These are phyloP conservation scores for Endotrypanum monterogeii DNA, from an alignment of 208 protist species.

Conservation along the genomic window DNA sequence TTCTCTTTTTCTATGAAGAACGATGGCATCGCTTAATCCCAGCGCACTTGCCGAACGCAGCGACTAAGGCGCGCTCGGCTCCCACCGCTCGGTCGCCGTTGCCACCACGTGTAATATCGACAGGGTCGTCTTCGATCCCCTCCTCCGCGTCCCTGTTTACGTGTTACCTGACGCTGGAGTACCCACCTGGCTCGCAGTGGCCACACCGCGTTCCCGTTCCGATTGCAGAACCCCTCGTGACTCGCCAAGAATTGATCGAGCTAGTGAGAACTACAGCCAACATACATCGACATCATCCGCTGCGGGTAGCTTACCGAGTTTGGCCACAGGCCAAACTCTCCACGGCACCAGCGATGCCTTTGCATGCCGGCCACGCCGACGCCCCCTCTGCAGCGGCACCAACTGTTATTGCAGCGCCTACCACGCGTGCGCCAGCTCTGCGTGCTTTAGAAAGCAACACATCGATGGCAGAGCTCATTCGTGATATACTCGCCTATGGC, in stretches of 20 bases:
- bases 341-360: neutral
- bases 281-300: conserved; percentile 23
- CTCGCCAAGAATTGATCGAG: conserved; percentile 36
- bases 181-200: conserved; percentile 23
- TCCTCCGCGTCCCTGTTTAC: conserved; percentile 19
- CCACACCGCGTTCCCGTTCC: conserved; percentile 21
- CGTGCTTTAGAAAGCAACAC: conserved; percentile 25
- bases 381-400: neutral
- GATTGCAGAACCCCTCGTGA: conserved; percentile 34
- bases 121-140: neutral
- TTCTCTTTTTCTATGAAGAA: conserved; percentile 24
- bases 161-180: conserved; percentile 19
- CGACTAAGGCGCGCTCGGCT: neutral
- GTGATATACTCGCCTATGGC: conserved; percentile 18
- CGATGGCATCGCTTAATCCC: conserved; percentile 8
- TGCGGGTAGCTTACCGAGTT: conserved; percentile 55
- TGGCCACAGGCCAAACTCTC: conserved; percentile 4
- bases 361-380: neutral
- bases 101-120: neutral
- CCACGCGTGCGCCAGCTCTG: conserved; percentile 14
- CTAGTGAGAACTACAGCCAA: conserved; percentile 30
- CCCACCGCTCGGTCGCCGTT: neutral
- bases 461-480: conserved; percentile 10
- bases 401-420: conserved; percentile 5
- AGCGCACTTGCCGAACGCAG: conserved; percentile 10